Conservation (phyloP, 768 basidiomycete genomes). For the Tulasnella sp. region DNA sequence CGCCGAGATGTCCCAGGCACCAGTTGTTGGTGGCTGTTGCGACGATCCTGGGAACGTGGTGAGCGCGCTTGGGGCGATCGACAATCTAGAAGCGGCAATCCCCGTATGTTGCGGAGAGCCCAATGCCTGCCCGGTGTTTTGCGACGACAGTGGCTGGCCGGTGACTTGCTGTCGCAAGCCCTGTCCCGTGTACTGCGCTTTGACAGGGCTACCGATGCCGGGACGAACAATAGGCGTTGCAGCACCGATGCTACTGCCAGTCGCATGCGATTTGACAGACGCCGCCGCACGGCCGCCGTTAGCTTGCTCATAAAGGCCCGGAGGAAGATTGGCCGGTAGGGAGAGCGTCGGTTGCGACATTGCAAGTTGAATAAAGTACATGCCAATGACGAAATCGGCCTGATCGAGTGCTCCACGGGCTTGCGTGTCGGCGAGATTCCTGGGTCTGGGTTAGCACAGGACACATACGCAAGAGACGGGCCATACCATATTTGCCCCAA, state of each 20-base stretch:
- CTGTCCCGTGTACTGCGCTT: constrained; percentile 41
- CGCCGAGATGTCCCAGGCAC: constrained; percentile 71
- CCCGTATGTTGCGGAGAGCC: constrained; percentile 8
- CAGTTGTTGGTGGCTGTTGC: constrained; percentile 13
- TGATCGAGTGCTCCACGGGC: constrained; percentile 78
- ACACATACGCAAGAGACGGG: background rate
- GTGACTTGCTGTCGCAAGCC: background rate
- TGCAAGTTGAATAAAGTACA: constrained; percentile 89
- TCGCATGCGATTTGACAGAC: constrained; percentile 5
- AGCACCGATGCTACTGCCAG: background rate
- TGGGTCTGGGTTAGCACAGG: constrained; percentile 25
- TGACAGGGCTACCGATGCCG: constrained; percentile 26
- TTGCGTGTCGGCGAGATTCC: constrained; percentile 93
- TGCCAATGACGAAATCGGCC: constrained; percentile 86
- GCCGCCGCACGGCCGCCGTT: constrained; percentile 18
- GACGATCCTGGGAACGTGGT: constrained; percentile 10
- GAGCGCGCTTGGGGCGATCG: constrained; percentile 12
- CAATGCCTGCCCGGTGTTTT: constrained; percentile 39
- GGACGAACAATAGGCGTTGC: background rate
- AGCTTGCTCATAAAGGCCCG: constrained; percentile 77
- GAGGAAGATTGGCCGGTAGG: constrained; percentile 65
- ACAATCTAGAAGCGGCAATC: constrained; percentile 1
- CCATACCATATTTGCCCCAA: constrained; percentile 82
- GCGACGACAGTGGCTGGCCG: constrained; percentile 21
- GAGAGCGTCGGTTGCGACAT: constrained; percentile 68